Base-by-base conservation (phyloP, 2,329 filamentous ascomycete genomes). In the Penicillium freii region DNA sequence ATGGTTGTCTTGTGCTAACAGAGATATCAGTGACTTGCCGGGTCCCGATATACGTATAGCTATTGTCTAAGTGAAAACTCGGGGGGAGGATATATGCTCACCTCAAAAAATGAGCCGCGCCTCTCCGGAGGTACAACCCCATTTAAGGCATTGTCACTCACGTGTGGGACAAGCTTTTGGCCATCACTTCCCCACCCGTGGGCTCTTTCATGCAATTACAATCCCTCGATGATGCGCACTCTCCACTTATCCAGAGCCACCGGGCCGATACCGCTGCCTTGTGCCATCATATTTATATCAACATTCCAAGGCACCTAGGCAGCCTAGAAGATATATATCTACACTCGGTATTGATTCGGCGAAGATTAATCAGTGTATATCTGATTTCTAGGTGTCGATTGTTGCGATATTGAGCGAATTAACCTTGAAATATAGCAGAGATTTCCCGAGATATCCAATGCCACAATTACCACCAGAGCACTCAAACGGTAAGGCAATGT, bases 261-360 rank as follows among this genome's bases (percentile, higher is more conserved):
- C 1, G 57, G 36, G 58, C 59, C 57, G 63, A 61, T 64, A 66
- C 53, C 57, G 61, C 60, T n/a, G 9, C n/a, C 29, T 59, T 58
- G 51, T 58, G 57, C 59, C 62, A 58, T 52, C n/a, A 5, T 19
- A 4, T 46, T 21, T 46, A 17, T 15, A 17, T 23, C 29, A 15
- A 23, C 5, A 23, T 34, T 23, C 7, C 8, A 23, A 46, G 7
- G 19, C 19, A 34, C 8, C 1, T n/a, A 21, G 10, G 10, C 27
- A 8, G 6, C n/a, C 7, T 45, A 29, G 42, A 25, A 25, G 15
- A 27, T 43, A 46, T 21, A 31, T 21, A 31, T 19, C 43, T 46
- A 46, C 11, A 21, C n/a, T 31, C 23, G 23, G 15, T 8, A 19
- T 45, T 8, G 17, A 45, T 45, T 29, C 25, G 4, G 10, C 4